Conservation (phyloP, 1,284 basidiomycete species). For the Malassezia brasiliensis region DNA sequence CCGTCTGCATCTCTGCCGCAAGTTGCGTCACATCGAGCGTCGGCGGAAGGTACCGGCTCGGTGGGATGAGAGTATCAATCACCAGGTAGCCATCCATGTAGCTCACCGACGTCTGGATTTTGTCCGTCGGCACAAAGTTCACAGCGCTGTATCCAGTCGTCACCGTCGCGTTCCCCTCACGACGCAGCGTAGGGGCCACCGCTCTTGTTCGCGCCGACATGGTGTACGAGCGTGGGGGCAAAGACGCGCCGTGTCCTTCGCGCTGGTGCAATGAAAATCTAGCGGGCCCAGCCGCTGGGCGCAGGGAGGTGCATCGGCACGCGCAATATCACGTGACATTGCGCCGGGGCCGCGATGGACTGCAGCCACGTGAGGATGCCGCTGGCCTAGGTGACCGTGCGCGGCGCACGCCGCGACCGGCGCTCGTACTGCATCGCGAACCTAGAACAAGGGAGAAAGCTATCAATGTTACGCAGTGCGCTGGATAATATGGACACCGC, state of each 20-base stretch:
- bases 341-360: not conserved
- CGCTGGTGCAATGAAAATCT: slow-evolving; percentile 2
- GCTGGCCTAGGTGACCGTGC: no score
- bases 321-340: not conserved
- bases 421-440: no score
- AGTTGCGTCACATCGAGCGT: slow-evolving; percentile 13
- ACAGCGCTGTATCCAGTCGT: slow-evolving; percentile 19
- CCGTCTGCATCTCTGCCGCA: slow-evolving; percentile 12
- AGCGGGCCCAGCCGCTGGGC: not conserved
- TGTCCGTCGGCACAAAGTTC: slow-evolving; percentile 27
- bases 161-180: slow-evolving; percentile 10
- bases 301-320: not conserved
- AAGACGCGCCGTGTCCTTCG: not conserved
- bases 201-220: not conserved
- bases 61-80: slow-evolving; percentile 32
- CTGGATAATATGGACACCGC: slow-evolving; percentile 89
- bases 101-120: slow-evolving; percentile 29
- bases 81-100: slow-evolving; percentile 22
- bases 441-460: not conserved
- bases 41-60: slow-evolving; percentile 19
- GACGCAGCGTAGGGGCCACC: slow-evolving; percentile 9
- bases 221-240: not conserved
- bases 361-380: no score
- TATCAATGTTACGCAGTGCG: slow-evolving; percentile 59
- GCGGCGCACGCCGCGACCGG: no score